phyloP scores from a whole-genome alignment of 208 protist genomes.

The Leishmania lainsoni region DNA sequence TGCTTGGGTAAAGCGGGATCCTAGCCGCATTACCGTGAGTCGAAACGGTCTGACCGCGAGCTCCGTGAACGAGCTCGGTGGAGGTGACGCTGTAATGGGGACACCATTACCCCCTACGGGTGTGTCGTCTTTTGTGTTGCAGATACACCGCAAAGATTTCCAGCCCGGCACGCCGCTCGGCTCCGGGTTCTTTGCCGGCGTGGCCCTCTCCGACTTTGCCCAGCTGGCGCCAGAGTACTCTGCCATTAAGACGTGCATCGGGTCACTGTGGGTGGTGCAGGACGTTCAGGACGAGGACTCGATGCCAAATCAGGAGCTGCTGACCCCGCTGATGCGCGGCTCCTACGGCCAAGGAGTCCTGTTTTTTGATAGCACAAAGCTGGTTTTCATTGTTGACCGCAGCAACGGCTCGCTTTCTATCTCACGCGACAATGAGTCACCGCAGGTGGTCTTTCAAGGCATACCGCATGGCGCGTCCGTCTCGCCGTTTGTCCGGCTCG shows the following conservation, averaged over 20 bases:
- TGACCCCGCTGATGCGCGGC: constrained; percentile 53
- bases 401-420: constrained; percentile 74
- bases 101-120: constrained; percentile 62
- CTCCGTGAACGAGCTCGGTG: constrained; percentile 57
- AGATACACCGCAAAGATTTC: constrained; percentile 67
- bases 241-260: constrained; percentile 45
- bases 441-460: constrained; percentile 74
- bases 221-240: constrained; percentile 58
- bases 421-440: constrained; percentile 74
- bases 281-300: constrained; percentile 88
- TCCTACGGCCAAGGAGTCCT: constrained; percentile 39
- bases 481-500: constrained; percentile 88
- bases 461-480: constrained; percentile 59
- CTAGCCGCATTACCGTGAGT: constrained; percentile 52
- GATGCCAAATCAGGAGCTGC: constrained; percentile 63
- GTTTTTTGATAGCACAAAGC: constrained; percentile 71
- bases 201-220: constrained; percentile 59
- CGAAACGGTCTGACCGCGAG: constrained; percentile 65
- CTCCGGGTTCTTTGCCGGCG: constrained; percentile 88
- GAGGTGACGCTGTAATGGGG: constrained; percentile 74
- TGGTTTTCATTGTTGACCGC: constrained; percentile 85
- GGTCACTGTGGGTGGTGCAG: constrained; percentile 85
- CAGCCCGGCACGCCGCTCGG: constrained; percentile 65
- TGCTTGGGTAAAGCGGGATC: constrained; percentile 63
- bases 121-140: constrained; percentile 79